A percentile compares a stretch with the other conserved stretches of the same genome.
Evolutionary conservation across 2,329 filamentous ascomycete genomes (phyloP).

Genomic region (Graphilbum fragrans): DNA sequence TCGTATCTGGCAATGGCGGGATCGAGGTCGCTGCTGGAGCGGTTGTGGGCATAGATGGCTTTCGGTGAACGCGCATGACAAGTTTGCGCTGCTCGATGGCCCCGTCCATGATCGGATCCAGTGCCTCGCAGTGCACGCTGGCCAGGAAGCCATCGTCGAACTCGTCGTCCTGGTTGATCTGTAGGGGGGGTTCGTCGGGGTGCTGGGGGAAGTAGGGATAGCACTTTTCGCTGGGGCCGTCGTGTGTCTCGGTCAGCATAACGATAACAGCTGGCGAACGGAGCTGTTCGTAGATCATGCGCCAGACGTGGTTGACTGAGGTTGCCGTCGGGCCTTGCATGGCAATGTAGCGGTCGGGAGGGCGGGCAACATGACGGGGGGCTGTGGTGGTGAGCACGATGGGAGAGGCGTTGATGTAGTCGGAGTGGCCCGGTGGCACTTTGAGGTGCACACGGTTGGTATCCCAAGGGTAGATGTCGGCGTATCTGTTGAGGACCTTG

Average conservation of each 20-base stretch:
- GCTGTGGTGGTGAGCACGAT: slow-evolving; percentile 39
- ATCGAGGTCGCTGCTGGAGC: no score
- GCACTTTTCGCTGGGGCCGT: slow-evolving; percentile 70
- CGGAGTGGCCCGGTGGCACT: slow-evolving; percentile 59
- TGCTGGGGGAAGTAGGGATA: slow-evolving; percentile 70
- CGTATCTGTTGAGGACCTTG: slow-evolving; percentile 65
- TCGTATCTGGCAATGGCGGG: background rate
- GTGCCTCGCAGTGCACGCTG: slow-evolving; percentile 52
- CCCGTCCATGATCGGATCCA: slow-evolving; percentile 40
- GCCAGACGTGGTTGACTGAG: slow-evolving; percentile 76
- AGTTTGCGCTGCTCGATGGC: slow-evolving; percentile 67
- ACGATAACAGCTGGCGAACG: slow-evolving; percentile 68
- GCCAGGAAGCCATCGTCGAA: slow-evolving; percentile 58
- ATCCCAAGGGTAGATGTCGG: slow-evolving; percentile 82
- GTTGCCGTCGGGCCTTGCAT: slow-evolving; percentile 80
- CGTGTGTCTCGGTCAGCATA: slow-evolving; percentile 86
- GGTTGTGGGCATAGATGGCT: background rate
- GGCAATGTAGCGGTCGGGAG: slow-evolving; percentile 62
- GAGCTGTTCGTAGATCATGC: slow-evolving; percentile 81
- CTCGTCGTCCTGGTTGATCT: slow-evolving; percentile 51
- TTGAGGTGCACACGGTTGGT: slow-evolving; percentile 72
- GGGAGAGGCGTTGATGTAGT: slow-evolving; percentile 76
- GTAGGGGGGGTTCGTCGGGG: slow-evolving; percentile 34
- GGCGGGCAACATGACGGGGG: slow-evolving; percentile 11
- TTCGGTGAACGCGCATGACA: slow-evolving; percentile 33